phyloP scores from a whole-genome alignment of 139 green algal species.

The Pseudopediastrum boryanum region DNA sequence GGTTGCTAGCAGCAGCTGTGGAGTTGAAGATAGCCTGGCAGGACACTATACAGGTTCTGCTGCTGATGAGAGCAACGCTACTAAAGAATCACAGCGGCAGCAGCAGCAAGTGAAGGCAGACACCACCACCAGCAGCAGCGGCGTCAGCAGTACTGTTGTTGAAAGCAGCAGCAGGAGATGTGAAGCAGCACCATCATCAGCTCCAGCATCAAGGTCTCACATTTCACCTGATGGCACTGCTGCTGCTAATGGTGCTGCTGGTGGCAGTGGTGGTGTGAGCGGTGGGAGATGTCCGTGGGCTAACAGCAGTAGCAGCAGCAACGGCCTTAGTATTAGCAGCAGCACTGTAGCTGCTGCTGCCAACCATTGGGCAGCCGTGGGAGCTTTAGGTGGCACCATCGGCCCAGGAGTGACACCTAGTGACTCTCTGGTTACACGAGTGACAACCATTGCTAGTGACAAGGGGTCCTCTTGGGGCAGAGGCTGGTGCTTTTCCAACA shows the following conservation, averaged over 20 bases:
- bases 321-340: neutral
- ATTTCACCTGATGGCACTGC: neutral
- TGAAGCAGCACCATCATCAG: neutral
- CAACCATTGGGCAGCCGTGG: no score
- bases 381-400: no score
- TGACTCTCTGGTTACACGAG: no score
- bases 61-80: no score
- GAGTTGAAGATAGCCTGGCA: neutral
- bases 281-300: neutral
- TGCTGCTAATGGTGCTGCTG: neutral
- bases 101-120: neutral
- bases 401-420: no score
- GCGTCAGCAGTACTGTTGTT: neutral
- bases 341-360: no score
- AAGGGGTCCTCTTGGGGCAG: no score
- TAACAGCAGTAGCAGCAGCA: slow-evolving; percentile 37
- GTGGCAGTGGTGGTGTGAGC: slow-evolving; percentile 1
- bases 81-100: neutral
- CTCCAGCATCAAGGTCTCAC: no score
- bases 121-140: slow-evolving; percentile 7
- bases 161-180: neutral
- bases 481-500: neutral
- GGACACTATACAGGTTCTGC: no score
- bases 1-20: neutral
- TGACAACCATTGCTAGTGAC: no score